A percentile compares a stretch with the other conserved stretches of the same genome.
Conservation (phyloP, 176 grass and related monocot genomes). For the Bothriochloa decipiens region DNA sequence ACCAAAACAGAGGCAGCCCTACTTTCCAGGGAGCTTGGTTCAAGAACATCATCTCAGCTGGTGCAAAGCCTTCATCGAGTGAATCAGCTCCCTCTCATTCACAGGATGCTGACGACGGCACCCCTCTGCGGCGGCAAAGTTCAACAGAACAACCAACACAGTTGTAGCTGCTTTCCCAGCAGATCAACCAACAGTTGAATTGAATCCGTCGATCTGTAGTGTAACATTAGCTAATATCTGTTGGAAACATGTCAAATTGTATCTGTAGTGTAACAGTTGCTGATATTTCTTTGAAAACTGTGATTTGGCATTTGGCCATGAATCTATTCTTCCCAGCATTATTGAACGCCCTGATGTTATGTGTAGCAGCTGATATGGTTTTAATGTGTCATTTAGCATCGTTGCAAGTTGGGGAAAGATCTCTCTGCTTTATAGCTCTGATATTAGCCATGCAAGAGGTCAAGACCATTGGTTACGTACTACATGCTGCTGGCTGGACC, state of each 20-base stretch:
- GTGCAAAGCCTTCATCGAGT: conserved; percentile 73
- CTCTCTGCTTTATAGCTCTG: background rate
- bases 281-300: conserved; percentile 43
- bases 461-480: background rate
- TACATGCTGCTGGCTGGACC: background rate
- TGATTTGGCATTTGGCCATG: conserved; percentile 11
- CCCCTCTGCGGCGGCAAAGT: conserved; percentile 45
- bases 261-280: conserved; percentile 45
- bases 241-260: conserved; percentile 48
- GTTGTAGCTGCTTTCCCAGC: conserved; percentile 29
- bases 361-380: background rate
- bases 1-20: conserved; percentile 59
- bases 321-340: conserved; percentile 24
- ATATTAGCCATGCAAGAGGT: background rate
- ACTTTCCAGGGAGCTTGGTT: conserved; percentile 76
- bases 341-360: background rate
- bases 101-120: conserved; percentile 44
- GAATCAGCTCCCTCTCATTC: conserved; percentile 41
- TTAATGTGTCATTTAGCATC: background rate
- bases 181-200: conserved; percentile 27
- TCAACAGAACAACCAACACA: conserved; percentile 49
- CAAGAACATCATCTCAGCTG: conserved; percentile 75
- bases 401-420: background rate
- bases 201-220: conserved; percentile 61
- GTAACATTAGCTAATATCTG: conserved; percentile 49